Evolutionary conservation across 345 rosid species (phyloP).

Genomic region (Limnanthes douglasii): DNA sequence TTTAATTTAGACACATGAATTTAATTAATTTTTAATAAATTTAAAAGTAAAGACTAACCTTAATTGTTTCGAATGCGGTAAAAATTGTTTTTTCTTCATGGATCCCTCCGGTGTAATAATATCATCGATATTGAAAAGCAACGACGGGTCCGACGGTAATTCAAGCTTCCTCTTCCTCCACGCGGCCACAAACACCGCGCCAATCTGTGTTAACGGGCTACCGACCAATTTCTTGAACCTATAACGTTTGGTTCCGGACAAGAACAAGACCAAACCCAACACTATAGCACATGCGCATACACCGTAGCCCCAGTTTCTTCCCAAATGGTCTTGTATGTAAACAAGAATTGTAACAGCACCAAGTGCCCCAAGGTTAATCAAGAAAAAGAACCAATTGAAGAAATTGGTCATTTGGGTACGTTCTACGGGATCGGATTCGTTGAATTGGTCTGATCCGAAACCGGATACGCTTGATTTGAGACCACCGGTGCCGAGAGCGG

Average conservation of each 20-base stretch:
- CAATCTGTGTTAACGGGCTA: constrained; percentile 89
- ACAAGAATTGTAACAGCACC: constrained; percentile 74
- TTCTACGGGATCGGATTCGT: constrained; percentile 54
- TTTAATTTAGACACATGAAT: too few species aligned
- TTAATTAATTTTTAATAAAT: too few species aligned
- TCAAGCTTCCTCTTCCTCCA: constrained; percentile 48
- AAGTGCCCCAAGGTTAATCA: constrained; percentile 74
- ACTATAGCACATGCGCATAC: constrained; percentile 64
- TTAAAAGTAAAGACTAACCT: constrained; percentile 37
- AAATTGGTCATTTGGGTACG: constrained; percentile 49
- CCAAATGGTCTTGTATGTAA: constrained; percentile 75
- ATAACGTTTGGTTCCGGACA: constrained; percentile 66
- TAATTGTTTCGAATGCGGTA: constrained; percentile 63
- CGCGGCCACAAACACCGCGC: constrained; percentile 45
- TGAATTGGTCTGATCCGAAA: constrained; percentile 91
- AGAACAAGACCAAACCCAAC: constrained; percentile 33
- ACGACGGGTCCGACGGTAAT: constrained; percentile 40
- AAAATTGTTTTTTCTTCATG: constrained; percentile 48
- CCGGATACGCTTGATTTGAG: constrained; percentile 95
- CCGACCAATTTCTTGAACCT: constrained; percentile 80
- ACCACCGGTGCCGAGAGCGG: constrained; percentile 92
- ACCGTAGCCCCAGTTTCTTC: constrained; percentile 88
- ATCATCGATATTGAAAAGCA: constrained; percentile 43
- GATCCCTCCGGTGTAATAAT: constrained; percentile 20
- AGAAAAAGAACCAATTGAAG: constrained; percentile 94